Evolutionary conservation across 1,139 yeast species (phyloP), one percentile per base, ranked within the genome.

Genomic region (Yueomyces sp.): DNA sequence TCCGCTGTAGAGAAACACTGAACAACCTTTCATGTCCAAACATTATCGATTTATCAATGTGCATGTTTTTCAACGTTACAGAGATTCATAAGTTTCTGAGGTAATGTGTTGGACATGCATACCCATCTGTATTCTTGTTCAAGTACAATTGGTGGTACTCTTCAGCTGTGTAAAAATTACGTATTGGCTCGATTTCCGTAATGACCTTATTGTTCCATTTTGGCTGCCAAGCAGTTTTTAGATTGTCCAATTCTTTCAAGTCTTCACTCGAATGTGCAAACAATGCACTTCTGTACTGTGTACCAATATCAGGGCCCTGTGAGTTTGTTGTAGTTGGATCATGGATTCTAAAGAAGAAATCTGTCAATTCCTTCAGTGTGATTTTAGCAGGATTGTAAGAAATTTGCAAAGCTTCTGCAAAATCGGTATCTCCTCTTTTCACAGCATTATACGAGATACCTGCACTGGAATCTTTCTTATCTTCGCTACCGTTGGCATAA

Each of bases 301-400:
- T 73, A 7, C 96, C 96, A 9, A 58, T 55, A 56, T 86, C 95
- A 12, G 85, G 84, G 4, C 96, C 96, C 62, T 87, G 96, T 1
- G 76, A 58, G 51, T 73, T 68, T 31, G 63, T 36, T 19, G 74
- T 65, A 3, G 82, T 76, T 42, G 82, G 94, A 62, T 91, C 97
- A 60, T 91, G 98, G 65, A 86, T 86, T 56, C 83, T 72, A 69
- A 86, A 89, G 66, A 89, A 91, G 52, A 89, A 84, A 52, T 81
- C 93, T 44, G 84, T 65, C 44, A 91, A 66, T 35, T 81, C 84
- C 46, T 67, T 73, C 52, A 78, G 70, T 2, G 74, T 51, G 11
- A 85, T 72, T 38, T 64, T 55, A 9, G 69, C 51, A 33, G 96
- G 96, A 56, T 89, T 91, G 56, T 76, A 91, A 0, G 91, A 70